These are phyloP conservation scores for Ceratocystis variospora DNA, from an alignment of 2,329 filamentous ascomycete genomes.

Conservation along the genomic window DNA sequence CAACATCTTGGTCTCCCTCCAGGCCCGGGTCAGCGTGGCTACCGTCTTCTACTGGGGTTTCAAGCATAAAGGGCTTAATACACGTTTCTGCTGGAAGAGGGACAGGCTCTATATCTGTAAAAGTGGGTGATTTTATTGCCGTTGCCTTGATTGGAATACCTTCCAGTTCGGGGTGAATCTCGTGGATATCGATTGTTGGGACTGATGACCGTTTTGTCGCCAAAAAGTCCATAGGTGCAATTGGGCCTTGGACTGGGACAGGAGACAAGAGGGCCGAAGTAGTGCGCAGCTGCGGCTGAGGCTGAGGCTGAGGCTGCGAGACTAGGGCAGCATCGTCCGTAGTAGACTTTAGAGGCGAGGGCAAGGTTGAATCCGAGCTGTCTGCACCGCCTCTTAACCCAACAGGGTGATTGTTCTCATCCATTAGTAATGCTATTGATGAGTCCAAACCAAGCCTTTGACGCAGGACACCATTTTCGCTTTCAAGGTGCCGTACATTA, in stretches of 20 bases:
- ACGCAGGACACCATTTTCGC: conserved; percentile 27
- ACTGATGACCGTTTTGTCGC: conserved; percentile 24
- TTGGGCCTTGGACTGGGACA: conserved; percentile 11
- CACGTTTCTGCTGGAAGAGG: background rate
- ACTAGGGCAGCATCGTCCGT: background rate
- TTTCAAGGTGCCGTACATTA: conserved; percentile 27
- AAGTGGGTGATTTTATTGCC: conserved; percentile 40
- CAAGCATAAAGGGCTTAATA: background rate
- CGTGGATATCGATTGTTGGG: conserved; percentile 42
- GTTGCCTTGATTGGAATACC: conserved; percentile 43
- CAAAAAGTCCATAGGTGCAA: conserved; percentile 27
- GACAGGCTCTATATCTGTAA: conserved; percentile 28
- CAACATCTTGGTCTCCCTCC: background rate
- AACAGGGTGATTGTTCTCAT: background rate
- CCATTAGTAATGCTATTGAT: background rate
- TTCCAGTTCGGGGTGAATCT: conserved; percentile 46
- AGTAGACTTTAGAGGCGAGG: conserved; percentile 20
- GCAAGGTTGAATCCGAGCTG: conserved; percentile 19
- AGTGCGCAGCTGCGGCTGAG: background rate
- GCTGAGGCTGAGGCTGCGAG: background rate
- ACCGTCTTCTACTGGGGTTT: background rate
- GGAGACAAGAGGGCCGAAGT: conserved; percentile 8
- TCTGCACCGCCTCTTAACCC: conserved; percentile 14
- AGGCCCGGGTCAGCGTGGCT: background rate
- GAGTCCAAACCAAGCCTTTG: background rate